A percentile compares a stretch with the other conserved stretches of the same genome.
These are phyloP conservation scores for Tulasnella sp. DNA, from an alignment of 768 basidiomycete species.

Conservation along the genomic window DNA sequence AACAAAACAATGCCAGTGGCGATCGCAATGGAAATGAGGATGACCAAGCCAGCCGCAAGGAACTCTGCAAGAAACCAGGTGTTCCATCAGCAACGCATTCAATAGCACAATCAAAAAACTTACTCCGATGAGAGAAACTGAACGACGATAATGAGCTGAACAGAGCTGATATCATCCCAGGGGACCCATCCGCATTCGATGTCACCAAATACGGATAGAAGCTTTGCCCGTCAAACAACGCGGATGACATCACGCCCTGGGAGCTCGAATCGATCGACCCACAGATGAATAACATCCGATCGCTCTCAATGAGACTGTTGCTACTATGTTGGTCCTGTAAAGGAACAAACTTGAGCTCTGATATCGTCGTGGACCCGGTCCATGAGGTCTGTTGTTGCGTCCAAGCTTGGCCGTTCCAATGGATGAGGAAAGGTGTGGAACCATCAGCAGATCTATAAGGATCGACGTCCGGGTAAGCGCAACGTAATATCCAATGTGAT, in stretches of 20 bases:
- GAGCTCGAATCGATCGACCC: conserved; percentile 57
- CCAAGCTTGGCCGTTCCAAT: conserved; percentile 81
- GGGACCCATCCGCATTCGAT: conserved; percentile 45
- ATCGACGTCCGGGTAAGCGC: too few species aligned
- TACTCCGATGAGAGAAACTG: conserved; percentile 58
- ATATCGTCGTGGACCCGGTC: conserved; percentile 42
- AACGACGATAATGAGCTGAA: conserved; percentile 75
- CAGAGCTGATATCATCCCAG: conserved; percentile 61
- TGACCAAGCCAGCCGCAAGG: conserved; percentile 85
- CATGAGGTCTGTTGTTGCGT: conserved; percentile 40
- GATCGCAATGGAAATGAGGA: conserved; percentile 94
- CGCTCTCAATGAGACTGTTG: conserved; percentile 60
- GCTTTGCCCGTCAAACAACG: conserved; percentile 71
- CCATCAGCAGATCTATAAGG: too few species aligned
- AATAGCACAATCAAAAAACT: conserved; percentile 26
- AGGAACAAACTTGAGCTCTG: conserved; percentile 85
- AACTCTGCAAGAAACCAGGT: conserved; percentile 41
- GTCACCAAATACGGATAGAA: conserved; percentile 77
- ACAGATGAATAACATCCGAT: conserved; percentile 84
- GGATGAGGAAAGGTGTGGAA: conserved; percentile 64
- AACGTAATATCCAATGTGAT: too few species aligned
- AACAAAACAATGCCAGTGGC: conserved; percentile 88
- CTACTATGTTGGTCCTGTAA: conserved; percentile 59
- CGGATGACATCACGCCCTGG: conserved; percentile 70
- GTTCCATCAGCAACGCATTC: conserved; percentile 16